Percentiles rank a stretch among this genome's conserved stretches.
Evolutionary conservation across 2,329 filamentous ascomycete species (phyloP).

Genomic region (Ceratocystis albifundus): DNA sequence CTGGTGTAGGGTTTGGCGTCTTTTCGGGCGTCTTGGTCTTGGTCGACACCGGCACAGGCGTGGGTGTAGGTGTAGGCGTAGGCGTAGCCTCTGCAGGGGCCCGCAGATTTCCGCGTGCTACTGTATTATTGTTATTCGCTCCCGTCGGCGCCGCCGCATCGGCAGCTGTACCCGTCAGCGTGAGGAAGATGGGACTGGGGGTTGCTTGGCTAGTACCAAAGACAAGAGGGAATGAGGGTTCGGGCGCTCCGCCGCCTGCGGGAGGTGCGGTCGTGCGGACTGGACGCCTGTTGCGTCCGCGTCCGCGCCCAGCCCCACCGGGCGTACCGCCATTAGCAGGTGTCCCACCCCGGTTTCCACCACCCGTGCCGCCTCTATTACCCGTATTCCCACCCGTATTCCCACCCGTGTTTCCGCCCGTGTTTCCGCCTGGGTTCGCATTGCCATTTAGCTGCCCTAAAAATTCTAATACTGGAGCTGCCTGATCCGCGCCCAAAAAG

Average conservation of each 20-base stretch:
- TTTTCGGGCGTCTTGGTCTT: not conserved
- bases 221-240: not conserved
- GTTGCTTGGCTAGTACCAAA: constrained; percentile 14
- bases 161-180: not conserved
- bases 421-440: not conserved
- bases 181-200: constrained; percentile 19
- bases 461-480: not conserved
- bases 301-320: not conserved
- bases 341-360: not conserved
- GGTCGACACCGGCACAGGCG: not conserved
- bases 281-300: constrained; percentile 7
- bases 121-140: not conserved
- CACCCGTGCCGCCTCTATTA: not conserved
- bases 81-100: not conserved
- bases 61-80: not conserved
- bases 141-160: not conserved
- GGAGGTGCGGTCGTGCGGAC: constrained; percentile 15
- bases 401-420: constrained; percentile 3
- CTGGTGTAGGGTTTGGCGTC: not conserved
- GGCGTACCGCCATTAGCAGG: not conserved
- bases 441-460: not conserved
- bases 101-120: not conserved
- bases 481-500: not conserved
- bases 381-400: not conserved
- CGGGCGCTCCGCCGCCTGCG: not conserved